phyloP scores from a whole-genome alignment of 495 filamentous ascomycete species.

The Penicillium egyptiacum region DNA sequence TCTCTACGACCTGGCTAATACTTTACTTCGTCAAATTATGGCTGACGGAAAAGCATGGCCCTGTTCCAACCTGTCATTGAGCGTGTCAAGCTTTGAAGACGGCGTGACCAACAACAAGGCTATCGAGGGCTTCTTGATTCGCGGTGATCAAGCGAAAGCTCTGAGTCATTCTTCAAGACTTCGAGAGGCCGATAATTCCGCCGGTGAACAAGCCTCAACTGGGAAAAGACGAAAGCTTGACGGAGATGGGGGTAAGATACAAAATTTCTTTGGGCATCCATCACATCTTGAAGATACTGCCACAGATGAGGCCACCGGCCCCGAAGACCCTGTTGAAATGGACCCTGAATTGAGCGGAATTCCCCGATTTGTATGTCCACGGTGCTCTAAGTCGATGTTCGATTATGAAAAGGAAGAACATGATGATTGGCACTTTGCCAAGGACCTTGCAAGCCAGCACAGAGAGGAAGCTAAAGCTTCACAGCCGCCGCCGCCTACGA shows the following conservation, averaged over 20 bases:
- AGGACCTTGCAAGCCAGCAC: slow-evolving; percentile 71
- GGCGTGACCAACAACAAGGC: slow-evolving; percentile 77
- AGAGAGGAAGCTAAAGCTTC: slow-evolving; percentile 32
- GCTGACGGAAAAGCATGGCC: slow-evolving; percentile 82
- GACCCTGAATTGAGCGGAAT: neutral
- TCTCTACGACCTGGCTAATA: slow-evolving; percentile 77
- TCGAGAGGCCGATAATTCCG: slow-evolving; percentile 11
- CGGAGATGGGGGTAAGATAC: slow-evolving; percentile 28
- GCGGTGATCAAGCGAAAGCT: slow-evolving; percentile 69
- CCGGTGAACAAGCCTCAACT: slow-evolving; percentile 9
- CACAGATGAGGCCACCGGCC: slow-evolving; percentile 12
- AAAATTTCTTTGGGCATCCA: slow-evolving; percentile 36
- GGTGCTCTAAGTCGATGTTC: slow-evolving; percentile 60
- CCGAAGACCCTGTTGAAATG: neutral
- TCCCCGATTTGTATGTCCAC: slow-evolving; percentile 51
- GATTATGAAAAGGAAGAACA: slow-evolving; percentile 69
- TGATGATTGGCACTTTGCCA: slow-evolving; percentile 94
- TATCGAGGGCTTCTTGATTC: slow-evolving; percentile 80
- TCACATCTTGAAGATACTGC: slow-evolving; percentile 8
- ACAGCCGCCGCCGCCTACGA: slow-evolving; percentile 22
- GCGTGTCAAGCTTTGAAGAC: slow-evolving; percentile 89
- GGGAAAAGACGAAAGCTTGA: slow-evolving; percentile 41
- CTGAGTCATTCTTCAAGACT: slow-evolving; percentile 27
- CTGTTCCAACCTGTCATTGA: slow-evolving; percentile 78
- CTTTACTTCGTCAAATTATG: slow-evolving; percentile 71